Conservation (phyloP, 352 stramenopile genomes). For the Globisporangium nagaii region DNA sequence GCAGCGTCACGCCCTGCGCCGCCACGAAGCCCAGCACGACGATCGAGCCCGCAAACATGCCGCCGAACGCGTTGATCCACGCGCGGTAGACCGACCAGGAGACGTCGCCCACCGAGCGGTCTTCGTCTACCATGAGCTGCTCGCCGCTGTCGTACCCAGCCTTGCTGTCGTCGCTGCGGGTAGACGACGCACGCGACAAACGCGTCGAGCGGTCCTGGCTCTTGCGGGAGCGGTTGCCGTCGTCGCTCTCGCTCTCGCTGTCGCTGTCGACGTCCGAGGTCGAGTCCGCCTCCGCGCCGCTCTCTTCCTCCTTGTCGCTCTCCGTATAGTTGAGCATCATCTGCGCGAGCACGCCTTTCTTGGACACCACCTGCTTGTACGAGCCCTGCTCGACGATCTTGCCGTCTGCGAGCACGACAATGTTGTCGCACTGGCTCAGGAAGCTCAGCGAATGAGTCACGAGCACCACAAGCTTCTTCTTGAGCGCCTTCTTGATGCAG, state of each 20-base stretch:
- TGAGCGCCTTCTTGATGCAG: constrained; percentile 46
- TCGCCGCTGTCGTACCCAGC: constrained; percentile 21
- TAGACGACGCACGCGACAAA: constrained; percentile 50
- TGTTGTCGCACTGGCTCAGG: constrained; percentile 50
- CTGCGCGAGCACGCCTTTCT: constrained; percentile 44
- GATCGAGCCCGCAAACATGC: constrained; percentile 33
- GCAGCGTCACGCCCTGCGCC: constrained; percentile 44
- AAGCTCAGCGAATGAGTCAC: constrained; percentile 68
- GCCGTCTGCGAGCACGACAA: constrained; percentile 55
- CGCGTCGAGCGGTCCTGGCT: constrained; percentile 19
- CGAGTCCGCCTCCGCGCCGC: background rate
- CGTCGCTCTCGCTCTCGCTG: constrained; percentile 23
- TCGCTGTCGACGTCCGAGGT: constrained; percentile 15
- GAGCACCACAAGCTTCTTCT: constrained; percentile 81
- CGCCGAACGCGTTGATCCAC: constrained; percentile 68
- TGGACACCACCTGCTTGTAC: constrained; percentile 56
- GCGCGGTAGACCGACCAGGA: constrained; percentile 54
- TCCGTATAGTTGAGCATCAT: constrained; percentile 68
- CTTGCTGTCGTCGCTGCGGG: constrained; percentile 41
- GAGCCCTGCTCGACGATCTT: constrained; percentile 46
- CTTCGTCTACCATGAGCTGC: constrained; percentile 64
- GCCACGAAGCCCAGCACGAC: constrained; percentile 50
- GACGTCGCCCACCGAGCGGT: constrained; percentile 69
- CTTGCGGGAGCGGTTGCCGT: constrained; percentile 13
- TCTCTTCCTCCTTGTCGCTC: constrained; percentile 44